Base-by-base conservation (phyloP, 2,329 filamentous ascomycete genomes). In the Tothia fuscella region DNA sequence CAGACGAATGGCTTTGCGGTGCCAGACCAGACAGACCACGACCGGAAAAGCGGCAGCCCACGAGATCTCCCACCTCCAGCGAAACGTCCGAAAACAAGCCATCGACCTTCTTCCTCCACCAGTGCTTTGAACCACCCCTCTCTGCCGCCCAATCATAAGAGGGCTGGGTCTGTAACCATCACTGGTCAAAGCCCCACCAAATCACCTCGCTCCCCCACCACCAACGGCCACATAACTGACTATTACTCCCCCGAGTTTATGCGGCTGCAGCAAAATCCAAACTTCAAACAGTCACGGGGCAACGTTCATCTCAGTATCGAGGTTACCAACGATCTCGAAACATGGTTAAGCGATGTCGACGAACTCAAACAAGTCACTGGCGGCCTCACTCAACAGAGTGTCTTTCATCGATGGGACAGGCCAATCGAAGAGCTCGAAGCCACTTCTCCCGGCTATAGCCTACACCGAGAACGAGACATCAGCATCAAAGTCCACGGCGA, bases 71-170 rank as follows among this genome's bases (percentile, higher is more conserved):
- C 63, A n/a, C 77, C 78, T 32, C 74, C 81, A 2, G 59, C 76
- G 29, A 95, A 94, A 61, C 87, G 86, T 53, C 58, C 80, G 2
- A 95, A 93, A 61, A 78, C 73, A n/a, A 77, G 72, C 36, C 89
- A 95, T 64, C 21, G 38, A 22, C 82, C 82, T 48, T 62, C 82
- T 0, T 87, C 79, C 24, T 78, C 80, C 45, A 93, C 88, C 1
- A 65, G 84, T 48, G 78, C 76, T 51, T 81, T 80, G n/a, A 67
- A 80, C 38, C 69, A 75, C 20, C 65, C 74, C 33, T 7, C 25
- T 9, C 14, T n/a, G 76, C 80, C 52, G 74, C 78, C 45, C 77
- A 76, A 45, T 42, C 68, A 74, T 42, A 85, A 81, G 56, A 76
- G 63, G 61, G 78, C 63, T 48, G 70, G 56, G 58, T 79, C 66